A percentile compares a stretch with the other conserved stretches of the same genome.
These are phyloP conservation scores for Diutina ranongensis DNA, from an alignment of 1,139 yeast genomes.

Conservation along the genomic window DNA sequence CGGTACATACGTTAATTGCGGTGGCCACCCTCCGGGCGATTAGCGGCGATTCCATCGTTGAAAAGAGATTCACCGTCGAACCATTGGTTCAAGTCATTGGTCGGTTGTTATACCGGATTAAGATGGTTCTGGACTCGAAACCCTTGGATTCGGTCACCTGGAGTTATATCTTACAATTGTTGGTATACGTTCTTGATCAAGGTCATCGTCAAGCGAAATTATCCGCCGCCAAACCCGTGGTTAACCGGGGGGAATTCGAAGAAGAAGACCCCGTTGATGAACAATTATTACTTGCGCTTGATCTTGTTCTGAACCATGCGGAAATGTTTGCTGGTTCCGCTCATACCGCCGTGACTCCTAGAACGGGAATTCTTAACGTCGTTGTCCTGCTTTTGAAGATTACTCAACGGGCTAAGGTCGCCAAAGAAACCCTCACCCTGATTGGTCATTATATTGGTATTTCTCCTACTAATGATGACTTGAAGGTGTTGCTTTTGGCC, in stretches of 20 bases:
- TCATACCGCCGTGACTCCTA: slow-evolving; percentile 39
- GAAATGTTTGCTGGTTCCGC: slow-evolving; percentile 51
- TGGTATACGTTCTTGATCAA: slow-evolving; percentile 49
- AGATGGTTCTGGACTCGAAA: slow-evolving; percentile 61
- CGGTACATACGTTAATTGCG: slow-evolving; percentile 45
- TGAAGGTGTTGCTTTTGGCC: slow-evolving; percentile 45
- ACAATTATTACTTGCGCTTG: slow-evolving; percentile 66
- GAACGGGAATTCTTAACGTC: slow-evolving; percentile 49
- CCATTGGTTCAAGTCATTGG: slow-evolving; percentile 44
- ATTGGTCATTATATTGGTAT: slow-evolving; percentile 3
- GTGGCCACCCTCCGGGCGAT: slow-evolving; percentile 53
- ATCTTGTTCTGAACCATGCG: slow-evolving; percentile 65
- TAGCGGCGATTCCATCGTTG: slow-evolving; percentile 17
- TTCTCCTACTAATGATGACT: slow-evolving; percentile 28
- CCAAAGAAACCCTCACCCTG: slow-evolving; percentile 53
- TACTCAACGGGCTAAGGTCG: slow-evolving; percentile 68
- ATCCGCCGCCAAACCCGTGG: slow-evolving; percentile 35
- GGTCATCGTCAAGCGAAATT: slow-evolving; percentile 40
- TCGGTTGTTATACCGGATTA: slow-evolving; percentile 62
- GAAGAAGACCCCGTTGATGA: slow-evolving; percentile 86
- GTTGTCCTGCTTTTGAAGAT: slow-evolving; percentile 57
- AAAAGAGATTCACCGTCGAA: slow-evolving; percentile 36
- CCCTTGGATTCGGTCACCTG: slow-evolving; percentile 61
- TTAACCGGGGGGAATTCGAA: slow-evolving; percentile 47
- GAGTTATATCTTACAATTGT: slow-evolving; percentile 63